Percentiles rank a stretch among this genome's conserved stretches.
phyloP scores from a whole-genome alignment of 2,329 filamentous ascomycete genomes.

The Colletotrichum lupini region DNA sequence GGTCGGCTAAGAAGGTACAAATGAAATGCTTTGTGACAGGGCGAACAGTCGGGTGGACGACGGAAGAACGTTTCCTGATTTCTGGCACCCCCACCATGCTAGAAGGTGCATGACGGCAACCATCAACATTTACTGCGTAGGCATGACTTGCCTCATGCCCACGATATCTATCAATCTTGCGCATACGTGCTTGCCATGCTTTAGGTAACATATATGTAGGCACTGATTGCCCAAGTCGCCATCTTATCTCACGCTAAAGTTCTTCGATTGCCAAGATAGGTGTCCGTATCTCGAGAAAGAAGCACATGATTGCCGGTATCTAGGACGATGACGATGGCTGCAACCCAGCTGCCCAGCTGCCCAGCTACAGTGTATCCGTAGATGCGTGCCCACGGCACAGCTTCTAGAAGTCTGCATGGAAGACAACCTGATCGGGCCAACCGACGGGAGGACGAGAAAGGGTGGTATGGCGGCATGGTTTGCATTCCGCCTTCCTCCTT shows the following conservation, averaged over 20 bases:
- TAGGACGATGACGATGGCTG: too few species aligned
- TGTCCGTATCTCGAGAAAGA: too few species aligned
- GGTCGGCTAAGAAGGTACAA: too few species aligned
- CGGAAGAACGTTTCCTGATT: not conserved
- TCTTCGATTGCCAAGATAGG: too few species aligned
- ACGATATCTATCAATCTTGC: not conserved
- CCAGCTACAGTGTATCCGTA: not conserved
- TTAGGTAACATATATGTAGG: too few species aligned
- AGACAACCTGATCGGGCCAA: constrained; percentile 15
- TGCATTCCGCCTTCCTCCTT: not conserved
- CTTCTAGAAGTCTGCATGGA: constrained; percentile 28
- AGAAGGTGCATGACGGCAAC: not conserved
- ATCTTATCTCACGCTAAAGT: too few species aligned
- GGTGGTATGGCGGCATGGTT: not conserved
- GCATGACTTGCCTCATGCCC: not conserved
- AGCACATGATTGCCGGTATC: too few species aligned
- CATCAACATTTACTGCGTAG: too few species aligned
- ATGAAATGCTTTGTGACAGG: too few species aligned
- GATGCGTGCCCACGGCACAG: not conserved
- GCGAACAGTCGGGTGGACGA: too few species aligned
- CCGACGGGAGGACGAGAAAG: not conserved
- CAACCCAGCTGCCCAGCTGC: not conserved
- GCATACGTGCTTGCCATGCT: too few species aligned
- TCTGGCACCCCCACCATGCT: not conserved
- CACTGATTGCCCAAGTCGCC: too few species aligned